Conservation (phyloP, 768 basidiomycete genomes). For the Suillus hirtellus region DNA sequence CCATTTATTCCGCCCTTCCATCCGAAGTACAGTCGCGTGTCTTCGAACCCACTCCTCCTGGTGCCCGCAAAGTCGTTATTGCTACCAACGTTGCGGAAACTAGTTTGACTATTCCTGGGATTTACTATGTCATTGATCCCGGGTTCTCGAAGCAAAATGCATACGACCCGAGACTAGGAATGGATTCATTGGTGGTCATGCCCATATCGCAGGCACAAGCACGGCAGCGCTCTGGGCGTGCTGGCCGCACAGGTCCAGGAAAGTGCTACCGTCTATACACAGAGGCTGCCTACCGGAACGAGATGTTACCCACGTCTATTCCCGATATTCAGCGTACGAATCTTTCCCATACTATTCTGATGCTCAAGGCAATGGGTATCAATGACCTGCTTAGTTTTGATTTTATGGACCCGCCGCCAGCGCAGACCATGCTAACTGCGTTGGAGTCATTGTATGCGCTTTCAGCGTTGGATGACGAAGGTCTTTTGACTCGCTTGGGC, state of each 20-base stretch:
- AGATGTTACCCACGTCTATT: constrained; percentile 97
- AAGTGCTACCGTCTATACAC: constrained; percentile 98
- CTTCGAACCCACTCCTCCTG: constrained; percentile 97
- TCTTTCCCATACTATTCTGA: constrained; percentile 87
- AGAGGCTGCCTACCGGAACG: constrained; percentile 96
- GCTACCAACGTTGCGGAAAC: constrained; percentile 99
- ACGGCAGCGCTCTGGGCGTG: constrained; percentile 92
- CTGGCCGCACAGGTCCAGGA: constrained; percentile 96
- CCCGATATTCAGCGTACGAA: constrained; percentile 98
- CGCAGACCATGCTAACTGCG: constrained; percentile 95
- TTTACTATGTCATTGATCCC: constrained; percentile 98
- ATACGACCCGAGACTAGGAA: constrained; percentile 94
- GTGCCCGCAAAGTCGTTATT: constrained; percentile 97
- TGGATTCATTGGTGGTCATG: constrained; percentile 99
- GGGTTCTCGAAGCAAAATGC: constrained; percentile 99
- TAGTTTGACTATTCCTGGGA: constrained; percentile 95
- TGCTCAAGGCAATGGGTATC: constrained; percentile 98
- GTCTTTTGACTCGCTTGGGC: constrained; percentile 88
- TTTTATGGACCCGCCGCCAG: constrained; percentile 99
- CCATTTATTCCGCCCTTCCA: constrained; percentile 96
- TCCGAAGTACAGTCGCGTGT: constrained; percentile 98
- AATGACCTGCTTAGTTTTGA: constrained; percentile 97
- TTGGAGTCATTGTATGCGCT: constrained; percentile 92
- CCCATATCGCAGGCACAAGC: constrained; percentile 99
- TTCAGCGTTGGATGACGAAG: constrained; percentile 96